Conservation (phyloP, 108 stramenopile species). For the Stephanodiscus minutulus region DNA sequence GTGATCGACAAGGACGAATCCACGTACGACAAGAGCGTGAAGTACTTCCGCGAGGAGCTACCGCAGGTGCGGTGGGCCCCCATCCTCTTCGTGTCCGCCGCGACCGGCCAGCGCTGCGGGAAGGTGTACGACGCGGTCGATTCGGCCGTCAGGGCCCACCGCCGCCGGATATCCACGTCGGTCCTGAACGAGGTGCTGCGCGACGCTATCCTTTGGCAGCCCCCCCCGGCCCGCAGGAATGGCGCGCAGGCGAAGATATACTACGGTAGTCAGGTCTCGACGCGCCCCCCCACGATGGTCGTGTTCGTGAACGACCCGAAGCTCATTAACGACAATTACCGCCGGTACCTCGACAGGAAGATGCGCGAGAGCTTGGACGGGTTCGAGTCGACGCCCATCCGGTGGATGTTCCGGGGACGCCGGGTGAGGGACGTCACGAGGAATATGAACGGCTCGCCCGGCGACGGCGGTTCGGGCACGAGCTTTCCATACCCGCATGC, state of each 20-base stretch:
- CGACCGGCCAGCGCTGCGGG: slow-evolving; percentile 92
- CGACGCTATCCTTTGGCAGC: slow-evolving; percentile 95
- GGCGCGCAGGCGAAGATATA: slow-evolving; percentile 93
- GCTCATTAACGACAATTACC: slow-evolving; percentile 92
- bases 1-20: slow-evolving; percentile 92
- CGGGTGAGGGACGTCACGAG: slow-evolving; percentile 79
- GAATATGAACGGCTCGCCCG: slow-evolving; percentile 84
- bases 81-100: slow-evolving; percentile 94
- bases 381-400: slow-evolving; percentile 94
- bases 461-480: slow-evolving; percentile 80
- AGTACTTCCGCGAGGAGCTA: slow-evolving; percentile 87
- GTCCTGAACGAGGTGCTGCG: slow-evolving; percentile 95
- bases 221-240: slow-evolving; percentile 88
- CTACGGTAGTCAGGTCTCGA: slow-evolving; percentile 92
- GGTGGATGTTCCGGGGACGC: slow-evolving; percentile 94
- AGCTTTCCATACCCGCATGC: slow-evolving; percentile 89
- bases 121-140: slow-evolving; percentile 93
- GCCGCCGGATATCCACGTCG: slow-evolving; percentile 88
- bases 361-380: slow-evolving; percentile 93
- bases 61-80: slow-evolving; percentile 94
- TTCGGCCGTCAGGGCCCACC: slow-evolving; percentile 82
- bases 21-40: slow-evolving; percentile 83
- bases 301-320: slow-evolving; percentile 95
- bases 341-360: slow-evolving; percentile 94
- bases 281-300: slow-evolving; percentile 93